Evolutionary conservation across 495 filamentous ascomycete species (phyloP).

Genomic region (Aspergillus mulundensis): DNA sequence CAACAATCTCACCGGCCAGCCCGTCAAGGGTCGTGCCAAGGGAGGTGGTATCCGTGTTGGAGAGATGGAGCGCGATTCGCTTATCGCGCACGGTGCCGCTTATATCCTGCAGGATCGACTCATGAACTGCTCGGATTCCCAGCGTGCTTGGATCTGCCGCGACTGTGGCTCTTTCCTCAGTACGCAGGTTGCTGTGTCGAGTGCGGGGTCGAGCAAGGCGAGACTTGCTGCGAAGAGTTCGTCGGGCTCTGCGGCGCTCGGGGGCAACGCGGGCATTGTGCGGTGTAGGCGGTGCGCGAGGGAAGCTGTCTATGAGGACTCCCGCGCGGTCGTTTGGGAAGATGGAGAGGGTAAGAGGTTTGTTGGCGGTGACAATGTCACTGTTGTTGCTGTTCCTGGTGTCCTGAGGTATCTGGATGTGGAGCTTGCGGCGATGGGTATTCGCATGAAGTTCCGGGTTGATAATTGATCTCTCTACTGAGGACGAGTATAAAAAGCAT

Average conservation of each 20-base stretch:
- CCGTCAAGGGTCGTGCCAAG: constrained; percentile 91
- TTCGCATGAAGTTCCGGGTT: constrained; percentile 84
- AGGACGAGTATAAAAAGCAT: constrained; percentile 3
- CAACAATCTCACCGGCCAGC: constrained; percentile 84
- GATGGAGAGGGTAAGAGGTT: constrained; percentile 78
- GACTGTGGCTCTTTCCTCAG: constrained; percentile 84
- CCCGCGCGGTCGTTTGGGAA: constrained; percentile 78
- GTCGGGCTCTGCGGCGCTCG: constrained; percentile 16
- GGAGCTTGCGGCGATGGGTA: constrained; percentile 89
- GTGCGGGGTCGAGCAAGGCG: constrained; percentile 28
- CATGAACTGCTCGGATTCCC: constrained; percentile 93
- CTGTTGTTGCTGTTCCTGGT: constrained; percentile 85
- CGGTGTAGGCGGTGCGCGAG: constrained; percentile 81
- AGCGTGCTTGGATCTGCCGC: constrained; percentile 81
- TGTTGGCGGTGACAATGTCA: constrained; percentile 85
- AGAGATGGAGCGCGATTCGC: constrained; percentile 96
- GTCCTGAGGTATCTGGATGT: constrained; percentile 92
- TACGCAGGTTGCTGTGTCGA: constrained; percentile 64
- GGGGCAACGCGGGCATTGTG: constrained; percentile 61
- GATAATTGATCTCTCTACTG: constrained; percentile 33
- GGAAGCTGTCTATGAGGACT: constrained; percentile 57
- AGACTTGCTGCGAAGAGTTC: constrained; percentile 32
- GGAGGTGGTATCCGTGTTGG: constrained; percentile 98
- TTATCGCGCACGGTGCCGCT: constrained; percentile 90
- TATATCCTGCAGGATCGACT: constrained; percentile 93